Conservation (phyloP, 2,329 filamentous ascomycete species). For the Stemphylium vesicarium region DNA sequence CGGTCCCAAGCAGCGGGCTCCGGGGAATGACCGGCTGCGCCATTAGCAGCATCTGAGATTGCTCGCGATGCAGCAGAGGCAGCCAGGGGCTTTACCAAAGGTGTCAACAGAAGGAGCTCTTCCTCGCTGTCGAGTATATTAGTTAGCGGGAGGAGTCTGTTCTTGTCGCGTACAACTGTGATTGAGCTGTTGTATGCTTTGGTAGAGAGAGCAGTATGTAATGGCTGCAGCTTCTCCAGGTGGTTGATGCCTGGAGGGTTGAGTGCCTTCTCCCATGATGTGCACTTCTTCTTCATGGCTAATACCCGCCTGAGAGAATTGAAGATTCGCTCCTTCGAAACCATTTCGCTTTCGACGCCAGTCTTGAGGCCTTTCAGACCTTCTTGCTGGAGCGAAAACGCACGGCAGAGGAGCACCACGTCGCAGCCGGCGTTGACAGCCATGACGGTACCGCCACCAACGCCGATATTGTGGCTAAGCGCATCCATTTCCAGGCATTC, state of each 20-base stretch:
- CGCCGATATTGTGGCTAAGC: constrained; percentile 92
- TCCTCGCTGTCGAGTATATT: constrained; percentile 82
- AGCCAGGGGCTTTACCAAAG: constrained; percentile 88
- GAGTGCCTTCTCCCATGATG: constrained; percentile 89
- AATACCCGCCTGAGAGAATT: constrained; percentile 81
- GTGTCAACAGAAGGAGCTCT: constrained; percentile 87
- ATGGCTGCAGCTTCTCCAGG: constrained; percentile 80
- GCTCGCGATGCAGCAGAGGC: constrained; percentile 83
- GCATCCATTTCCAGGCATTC: constrained; percentile 98
- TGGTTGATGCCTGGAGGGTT: constrained; percentile 80
- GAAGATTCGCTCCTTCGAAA: constrained; percentile 78
- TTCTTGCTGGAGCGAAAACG: constrained; percentile 87
- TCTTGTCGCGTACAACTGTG: constrained; percentile 88
- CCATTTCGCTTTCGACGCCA: constrained; percentile 88
- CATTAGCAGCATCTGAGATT: constrained; percentile 64
- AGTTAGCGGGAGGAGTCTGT: constrained; percentile 81
- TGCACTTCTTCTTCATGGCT: constrained; percentile 81
- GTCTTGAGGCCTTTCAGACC: constrained; percentile 89
- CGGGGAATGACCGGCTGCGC: constrained; percentile 58
- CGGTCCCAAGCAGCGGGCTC: constrained; percentile 64
- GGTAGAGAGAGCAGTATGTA: constrained; percentile 80
- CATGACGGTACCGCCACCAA: constrained; percentile 96
- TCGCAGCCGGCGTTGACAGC: constrained; percentile 96
- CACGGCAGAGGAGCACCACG: constrained; percentile 84
- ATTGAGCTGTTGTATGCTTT: constrained; percentile 92